Base-by-base conservation (phyloP, 1,284 basidiomycete genomes). In the Cronartium quercuum region DNA sequence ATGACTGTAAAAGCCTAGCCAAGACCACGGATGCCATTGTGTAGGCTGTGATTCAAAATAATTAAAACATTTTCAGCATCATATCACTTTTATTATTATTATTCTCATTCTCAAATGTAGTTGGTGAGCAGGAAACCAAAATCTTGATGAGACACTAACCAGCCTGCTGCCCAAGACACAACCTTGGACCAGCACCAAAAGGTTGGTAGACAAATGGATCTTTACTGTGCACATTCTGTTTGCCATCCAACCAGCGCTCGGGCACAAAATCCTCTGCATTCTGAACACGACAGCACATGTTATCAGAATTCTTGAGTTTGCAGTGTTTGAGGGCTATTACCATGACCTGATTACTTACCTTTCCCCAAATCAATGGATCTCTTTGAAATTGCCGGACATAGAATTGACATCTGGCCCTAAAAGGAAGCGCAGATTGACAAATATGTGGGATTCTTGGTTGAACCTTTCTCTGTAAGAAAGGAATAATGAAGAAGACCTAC, bases 11-110 rank as follows among this genome's bases (percentile, higher is more conserved):
- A 37, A 90, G 80, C 37, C 87, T 84, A 9, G 88, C 86, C 44
- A 90, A 84, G 81, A 90, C 87, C 79, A 86, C 90, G 2, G 87
- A 86, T 62, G 87, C 86, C 80, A 90, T 87, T 79, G 89, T 89
- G 77, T 87, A 87, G 2, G 89, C 70, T 73, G 57, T 21, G 5
- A 2, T 5, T 21, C 6, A 12, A 24, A 55, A 55, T 6, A 55
- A 21, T 5, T 21, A 21, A 55, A 6, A 51, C 47, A 9, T n/a
- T n/a, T n/a, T n/a, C n/a, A n/a, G n/a, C n/a, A n/a, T n/a, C n/a
- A n/a, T n/a, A n/a, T n/a, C n/a, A n/a, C n/a, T n/a, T n/a, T n/a
- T n/a, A 55, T 6, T 18, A 5, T 51, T 13, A 51, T 13, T 51
- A 51, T 51, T 3, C 24, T 18, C 15, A 5, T 18, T 51, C 47